phyloP scores from a whole-genome alignment of 352 stramenopile species.

The Pythium aristosporum region DNA sequence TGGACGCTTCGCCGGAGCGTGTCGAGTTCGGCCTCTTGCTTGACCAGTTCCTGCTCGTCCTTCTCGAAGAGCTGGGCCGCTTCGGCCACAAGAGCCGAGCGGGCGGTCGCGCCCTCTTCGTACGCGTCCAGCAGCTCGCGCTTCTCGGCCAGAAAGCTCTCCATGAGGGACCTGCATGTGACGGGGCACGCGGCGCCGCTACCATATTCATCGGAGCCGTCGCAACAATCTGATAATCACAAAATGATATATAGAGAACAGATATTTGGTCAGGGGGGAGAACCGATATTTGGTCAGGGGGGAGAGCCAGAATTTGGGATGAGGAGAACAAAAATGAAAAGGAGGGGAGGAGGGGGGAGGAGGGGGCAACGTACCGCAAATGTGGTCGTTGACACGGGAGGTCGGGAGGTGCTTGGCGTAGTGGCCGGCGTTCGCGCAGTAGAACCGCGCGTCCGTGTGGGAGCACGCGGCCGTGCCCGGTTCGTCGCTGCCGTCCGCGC shows the following conservation, averaged over 20 bases:
- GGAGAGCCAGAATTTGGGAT: no score
- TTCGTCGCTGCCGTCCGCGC: conserved; percentile 88
- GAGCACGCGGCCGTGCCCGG: conserved; percentile 85
- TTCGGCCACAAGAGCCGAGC: conserved; percentile 32
- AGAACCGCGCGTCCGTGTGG: conserved; percentile 52
- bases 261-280: neutral
- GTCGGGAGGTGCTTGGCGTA: conserved; percentile 59
- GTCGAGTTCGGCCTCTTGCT: conserved; percentile 29
- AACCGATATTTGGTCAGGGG: no score
- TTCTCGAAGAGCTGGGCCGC: conserved; percentile 32
- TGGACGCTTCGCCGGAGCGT: conserved; percentile 36
- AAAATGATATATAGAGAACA: neutral
- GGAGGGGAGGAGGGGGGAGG: no score
- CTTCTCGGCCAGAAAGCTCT: conserved; percentile 45
- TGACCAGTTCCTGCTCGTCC: conserved; percentile 22
- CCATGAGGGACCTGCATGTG: conserved; percentile 43
- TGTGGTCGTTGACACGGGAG: conserved; percentile 70
- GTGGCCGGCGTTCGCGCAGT: conserved; percentile 74
- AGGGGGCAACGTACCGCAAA: conserved; percentile 47
- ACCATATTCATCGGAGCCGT: conserved; percentile 83
- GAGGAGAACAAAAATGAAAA: no score
- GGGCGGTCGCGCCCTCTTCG: conserved; percentile 58
- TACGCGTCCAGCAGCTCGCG: conserved; percentile 69
- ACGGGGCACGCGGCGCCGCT: conserved; percentile 44
- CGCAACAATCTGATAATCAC: conserved; percentile 71